These are phyloP conservation scores for Kwoniella sp. DNA, from an alignment of 768 basidiomycete species.

Conservation along the genomic window DNA sequence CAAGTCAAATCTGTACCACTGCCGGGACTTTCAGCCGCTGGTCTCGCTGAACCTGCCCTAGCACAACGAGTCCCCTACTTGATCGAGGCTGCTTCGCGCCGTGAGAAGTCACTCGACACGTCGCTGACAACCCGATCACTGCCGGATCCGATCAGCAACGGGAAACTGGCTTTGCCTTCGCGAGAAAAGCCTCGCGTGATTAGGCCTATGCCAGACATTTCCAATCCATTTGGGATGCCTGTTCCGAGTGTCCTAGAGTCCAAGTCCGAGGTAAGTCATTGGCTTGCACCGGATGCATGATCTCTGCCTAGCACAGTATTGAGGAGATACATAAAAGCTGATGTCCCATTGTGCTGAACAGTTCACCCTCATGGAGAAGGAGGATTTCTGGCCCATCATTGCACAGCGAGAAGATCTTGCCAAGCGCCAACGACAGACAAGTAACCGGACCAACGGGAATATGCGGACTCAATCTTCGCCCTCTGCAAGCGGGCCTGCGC, in stretches of 20 bases:
- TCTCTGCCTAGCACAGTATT: no score
- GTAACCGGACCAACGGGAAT: conserved; percentile 2
- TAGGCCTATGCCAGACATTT: background rate
- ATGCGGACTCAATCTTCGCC: no score
- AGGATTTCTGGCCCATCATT: conserved; percentile 35
- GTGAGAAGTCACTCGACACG: conserved; percentile 6
- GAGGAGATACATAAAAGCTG: background rate
- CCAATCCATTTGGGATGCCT: conserved; percentile 30
- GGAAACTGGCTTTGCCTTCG: background rate
- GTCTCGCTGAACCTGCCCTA: background rate
- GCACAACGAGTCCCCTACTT: conserved; percentile 20
- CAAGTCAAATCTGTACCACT: background rate
- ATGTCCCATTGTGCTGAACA: background rate
- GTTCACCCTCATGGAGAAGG: conserved; percentile 31
- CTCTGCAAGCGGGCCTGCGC: no score
- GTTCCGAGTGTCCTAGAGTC: conserved; percentile 25
- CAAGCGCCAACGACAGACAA: background rate
- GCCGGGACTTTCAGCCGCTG: background rate
- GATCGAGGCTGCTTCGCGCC: conserved; percentile 29
- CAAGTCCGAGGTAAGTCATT: conserved; percentile 30
- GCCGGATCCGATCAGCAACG: background rate
- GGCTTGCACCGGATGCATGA: no score
- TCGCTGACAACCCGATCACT: background rate
- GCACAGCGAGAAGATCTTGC: conserved; percentile 22
- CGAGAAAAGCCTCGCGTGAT: background rate